Evolutionary conservation across 495 filamentous ascomycete genomes (phyloP), one percentile per base, ranked within the genome.

Genomic region (Arthonia radiata): DNA sequence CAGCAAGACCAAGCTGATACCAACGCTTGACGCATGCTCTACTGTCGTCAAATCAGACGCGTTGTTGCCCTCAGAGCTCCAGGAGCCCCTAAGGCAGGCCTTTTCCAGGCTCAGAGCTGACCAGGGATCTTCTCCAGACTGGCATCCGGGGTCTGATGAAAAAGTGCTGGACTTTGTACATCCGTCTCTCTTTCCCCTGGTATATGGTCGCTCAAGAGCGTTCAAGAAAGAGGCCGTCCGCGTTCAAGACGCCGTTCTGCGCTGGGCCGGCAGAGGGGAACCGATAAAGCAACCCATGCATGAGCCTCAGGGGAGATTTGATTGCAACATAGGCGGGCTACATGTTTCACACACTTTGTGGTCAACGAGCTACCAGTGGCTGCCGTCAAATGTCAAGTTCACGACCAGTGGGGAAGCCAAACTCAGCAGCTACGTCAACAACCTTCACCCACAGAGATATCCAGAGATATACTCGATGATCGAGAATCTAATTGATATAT

Each of bases 161-260:
- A 53, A 56, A 27, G 69, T 72, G 0, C 47, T 71, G 1, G 51
- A 73, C 36, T 41, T 73, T 1, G 56, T 73, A 7, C 56, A 71
- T 35, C 67, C 66, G 0, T 69, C 63, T 0, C 41, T 71, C 4
- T 73, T 54, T 29, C 66, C 69, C 2, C 33, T 73, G 1, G 31
- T 64, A 2, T 67, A 62, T 28, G 65, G 64, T 1, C 46, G 39
- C 10, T 57, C 56, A 0, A 46, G 49, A 7, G 51, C 59, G 71
- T 40, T 56, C 1, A 26, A 31, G 52, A 13, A 42, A 23, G 37
- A 17, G 11, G 14, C 38, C 11, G 39, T 50, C n/a, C 18, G 35
- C 4, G 17, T 46, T 1, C 30, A 45, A 1, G 43, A 54, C 3
- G 40, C 37, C 15, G 36, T 49, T 8, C 26, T 27, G 1, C 14